phyloP scores from a whole-genome alignment of 164 flowering plant genomes.

The Umbellularia californica region DNA sequence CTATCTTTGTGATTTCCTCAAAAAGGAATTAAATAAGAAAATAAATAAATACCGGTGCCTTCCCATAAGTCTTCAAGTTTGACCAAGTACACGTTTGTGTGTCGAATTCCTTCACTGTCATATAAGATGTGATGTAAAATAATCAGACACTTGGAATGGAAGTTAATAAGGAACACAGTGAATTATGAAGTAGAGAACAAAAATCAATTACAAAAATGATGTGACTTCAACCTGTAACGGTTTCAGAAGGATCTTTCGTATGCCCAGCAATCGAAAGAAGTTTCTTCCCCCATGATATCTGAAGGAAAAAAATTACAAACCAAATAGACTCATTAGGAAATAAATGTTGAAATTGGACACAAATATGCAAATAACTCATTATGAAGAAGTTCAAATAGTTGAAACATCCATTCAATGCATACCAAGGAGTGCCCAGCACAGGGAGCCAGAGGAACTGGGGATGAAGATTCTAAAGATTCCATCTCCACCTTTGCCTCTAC shows the following conservation, averaged over 20 bases:
- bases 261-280: constrained; percentile 93
- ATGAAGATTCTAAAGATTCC: constrained; percentile 45
- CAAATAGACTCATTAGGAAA: background rate
- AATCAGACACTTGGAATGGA: no score
- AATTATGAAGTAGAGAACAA: background rate
- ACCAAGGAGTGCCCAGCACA: constrained; percentile 99
- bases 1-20: background rate
- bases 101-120: constrained; percentile 89
- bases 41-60: constrained; percentile 62
- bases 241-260: constrained; percentile 89
- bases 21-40: background rate
- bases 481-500: constrained; percentile 52
- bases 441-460: constrained; percentile 44
- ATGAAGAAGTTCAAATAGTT: background rate
- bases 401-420: constrained; percentile 20
- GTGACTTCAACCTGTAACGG: constrained; percentile 58
- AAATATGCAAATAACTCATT: background rate
- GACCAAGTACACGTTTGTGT: constrained; percentile 75
- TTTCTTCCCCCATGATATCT: constrained; percentile 97
- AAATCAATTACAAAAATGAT: background rate
- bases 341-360: background rate
- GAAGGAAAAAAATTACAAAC: constrained; percentile 6
- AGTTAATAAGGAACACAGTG: no score
- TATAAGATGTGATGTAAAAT: constrained; percentile 1
- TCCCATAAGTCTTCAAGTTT: constrained; percentile 86